Evolutionary conservation across 2,329 filamentous ascomycete species (phyloP).

Genomic region (Alternaria tenuissima): DNA sequence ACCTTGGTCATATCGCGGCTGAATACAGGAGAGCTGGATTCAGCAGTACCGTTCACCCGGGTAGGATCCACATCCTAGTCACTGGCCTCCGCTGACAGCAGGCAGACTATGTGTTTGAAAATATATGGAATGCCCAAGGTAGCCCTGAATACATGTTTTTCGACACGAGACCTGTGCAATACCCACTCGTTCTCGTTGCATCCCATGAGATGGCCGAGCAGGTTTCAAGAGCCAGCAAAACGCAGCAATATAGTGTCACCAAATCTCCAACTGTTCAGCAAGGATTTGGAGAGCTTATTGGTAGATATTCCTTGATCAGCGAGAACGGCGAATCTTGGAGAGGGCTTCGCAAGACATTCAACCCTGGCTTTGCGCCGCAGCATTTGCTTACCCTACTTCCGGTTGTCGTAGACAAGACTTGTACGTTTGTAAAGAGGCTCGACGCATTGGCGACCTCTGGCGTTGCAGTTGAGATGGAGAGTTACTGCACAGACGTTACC

Average conservation of each 20-base stretch:
- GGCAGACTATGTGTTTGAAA: constrained; percentile 46
- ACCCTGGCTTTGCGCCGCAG: constrained; percentile 48
- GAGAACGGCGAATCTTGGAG: constrained; percentile 47
- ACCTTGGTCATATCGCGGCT: constrained; percentile 37
- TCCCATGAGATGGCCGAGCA: constrained; percentile 50
- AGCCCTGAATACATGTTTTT: constrained; percentile 39
- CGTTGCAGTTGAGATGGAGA: constrained; percentile 40
- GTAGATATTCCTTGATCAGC: constrained; percentile 38
- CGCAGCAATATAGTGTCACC: constrained; percentile 40
- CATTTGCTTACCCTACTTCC: constrained; percentile 48
- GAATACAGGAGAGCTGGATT: constrained; percentile 35
- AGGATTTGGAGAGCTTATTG: constrained; percentile 32
- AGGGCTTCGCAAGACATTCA: constrained; percentile 45
- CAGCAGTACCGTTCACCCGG: constrained; percentile 38
- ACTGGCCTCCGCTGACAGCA: background rate
- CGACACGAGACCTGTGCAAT: constrained; percentile 44
- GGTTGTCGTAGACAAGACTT: constrained; percentile 47
- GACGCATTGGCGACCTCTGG: constrained; percentile 37
- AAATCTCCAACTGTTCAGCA: constrained; percentile 46
- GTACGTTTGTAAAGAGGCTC: constrained; percentile 43
- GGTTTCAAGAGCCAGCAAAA: constrained; percentile 37
- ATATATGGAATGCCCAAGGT: constrained; percentile 37
- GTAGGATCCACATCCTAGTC: constrained; percentile 20
- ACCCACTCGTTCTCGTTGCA: constrained; percentile 34
- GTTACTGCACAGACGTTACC: constrained; percentile 41